Percentiles rank a stretch among this genome's conserved stretches.
phyloP scores from a whole-genome alignment of 768 basidiomycete species.

The Leccinum barrowsii region DNA sequence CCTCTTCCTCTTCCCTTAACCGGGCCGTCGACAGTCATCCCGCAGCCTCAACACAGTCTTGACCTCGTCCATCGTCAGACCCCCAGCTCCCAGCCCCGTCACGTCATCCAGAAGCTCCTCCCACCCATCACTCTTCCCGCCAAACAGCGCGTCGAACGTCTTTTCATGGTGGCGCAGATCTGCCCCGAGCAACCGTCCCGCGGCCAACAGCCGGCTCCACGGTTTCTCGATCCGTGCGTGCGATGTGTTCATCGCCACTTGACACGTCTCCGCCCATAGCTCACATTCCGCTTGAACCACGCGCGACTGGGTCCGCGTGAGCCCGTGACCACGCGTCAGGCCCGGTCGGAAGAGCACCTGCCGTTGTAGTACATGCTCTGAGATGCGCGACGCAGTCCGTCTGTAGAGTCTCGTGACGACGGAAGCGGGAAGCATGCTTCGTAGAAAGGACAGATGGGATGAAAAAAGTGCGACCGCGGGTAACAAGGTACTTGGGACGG shows the following conservation, averaged over 20 bases:
- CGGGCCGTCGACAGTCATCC: conserved; percentile 33
- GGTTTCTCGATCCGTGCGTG: conserved; percentile 62
- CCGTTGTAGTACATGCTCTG: conserved; percentile 79
- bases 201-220: conserved; percentile 72
- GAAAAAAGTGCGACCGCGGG: conserved; percentile 77
- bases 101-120: conserved; percentile 43
- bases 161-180: conserved; percentile 41
- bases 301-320: conserved; percentile 47
- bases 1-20: neutral
- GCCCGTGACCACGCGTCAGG: conserved; percentile 40
- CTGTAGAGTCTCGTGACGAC: conserved; percentile 67
- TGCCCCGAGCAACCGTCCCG: conserved; percentile 61
- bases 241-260: conserved; percentile 47
- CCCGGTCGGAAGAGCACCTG: conserved; percentile 76
- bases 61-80: conserved; percentile 61
- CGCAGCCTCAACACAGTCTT: conserved; percentile 48
- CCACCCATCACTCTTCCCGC: conserved; percentile 41
- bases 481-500: conserved; percentile 68
- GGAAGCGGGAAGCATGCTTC: conserved; percentile 55
- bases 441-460: conserved; percentile 69
- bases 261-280: conserved; percentile 81
- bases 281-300: conserved; percentile 67
- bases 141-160: conserved; percentile 14
- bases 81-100: conserved; percentile 55
- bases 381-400: conserved; percentile 62